A percentile compares a stretch with the other conserved stretches of the same genome.
Conservation (phyloP, 306 rosid genomes). For the Prosopis cineraria region DNA sequence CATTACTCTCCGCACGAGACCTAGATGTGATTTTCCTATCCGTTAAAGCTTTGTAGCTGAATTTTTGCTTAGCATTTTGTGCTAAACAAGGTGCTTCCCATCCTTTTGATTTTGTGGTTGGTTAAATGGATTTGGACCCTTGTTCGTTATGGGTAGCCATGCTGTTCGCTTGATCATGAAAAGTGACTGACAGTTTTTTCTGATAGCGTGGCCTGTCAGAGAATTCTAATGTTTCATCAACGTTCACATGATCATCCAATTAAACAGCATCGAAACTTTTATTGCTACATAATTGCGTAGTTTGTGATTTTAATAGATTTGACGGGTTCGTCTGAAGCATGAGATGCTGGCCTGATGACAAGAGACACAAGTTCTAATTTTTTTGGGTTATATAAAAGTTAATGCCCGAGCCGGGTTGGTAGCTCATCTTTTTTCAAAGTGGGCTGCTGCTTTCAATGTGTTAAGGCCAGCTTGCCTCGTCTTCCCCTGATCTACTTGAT, state of each 20-base stretch:
- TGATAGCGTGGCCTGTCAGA: constrained; percentile 22
- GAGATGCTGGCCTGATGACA: constrained; percentile 17
- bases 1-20: neutral
- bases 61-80: constrained; percentile 22
- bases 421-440: constrained; percentile 11
- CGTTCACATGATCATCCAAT: constrained; percentile 1
- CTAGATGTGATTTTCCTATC: neutral
- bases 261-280: constrained; percentile 10
- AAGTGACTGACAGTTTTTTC: neutral
- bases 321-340: constrained; percentile 5
- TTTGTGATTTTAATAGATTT: constrained; percentile 1
- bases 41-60: neutral
- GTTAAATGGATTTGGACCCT: neutral
- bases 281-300: neutral
- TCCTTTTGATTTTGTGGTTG: constrained; percentile 31
- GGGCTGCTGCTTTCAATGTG: constrained; percentile 6
- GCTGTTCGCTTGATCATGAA: constrained; percentile 16
- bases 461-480: constrained; percentile 1
- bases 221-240: constrained; percentile 15
- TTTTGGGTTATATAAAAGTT: constrained; percentile 24
- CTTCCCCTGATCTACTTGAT: constrained; percentile 23
- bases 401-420: constrained; percentile 19
- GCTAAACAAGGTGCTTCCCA: constrained; percentile 5
- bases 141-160: neutral
- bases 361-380: neutral